Evolutionary conservation across 345 rosid species (phyloP).

Genomic region (Corchorus capsularis): DNA sequence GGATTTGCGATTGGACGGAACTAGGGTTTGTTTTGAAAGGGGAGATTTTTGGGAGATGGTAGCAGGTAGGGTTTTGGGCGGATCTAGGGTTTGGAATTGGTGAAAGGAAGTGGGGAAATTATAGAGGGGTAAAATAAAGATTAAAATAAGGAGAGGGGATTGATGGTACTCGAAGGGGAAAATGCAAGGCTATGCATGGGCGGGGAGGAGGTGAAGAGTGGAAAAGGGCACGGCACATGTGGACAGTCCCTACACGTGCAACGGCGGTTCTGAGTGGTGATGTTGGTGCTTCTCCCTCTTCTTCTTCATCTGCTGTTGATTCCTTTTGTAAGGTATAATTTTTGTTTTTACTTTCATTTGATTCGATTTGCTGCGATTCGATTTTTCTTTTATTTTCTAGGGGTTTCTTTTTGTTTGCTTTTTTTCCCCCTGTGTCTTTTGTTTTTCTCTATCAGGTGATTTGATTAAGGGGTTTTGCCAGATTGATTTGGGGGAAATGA

Average conservation of each 20-base stretch:
- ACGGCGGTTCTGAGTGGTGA: slow-evolving; percentile 44
- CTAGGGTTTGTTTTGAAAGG: slow-evolving; percentile 35
- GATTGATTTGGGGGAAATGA: slow-evolving; percentile 2
- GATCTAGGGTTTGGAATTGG: slow-evolving; percentile 29
- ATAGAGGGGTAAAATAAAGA: neutral
- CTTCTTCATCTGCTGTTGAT: slow-evolving; percentile 45
- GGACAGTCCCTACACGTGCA: slow-evolving; percentile 55
- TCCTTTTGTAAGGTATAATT: slow-evolving; percentile 61
- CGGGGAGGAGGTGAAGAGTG: slow-evolving; percentile 47
- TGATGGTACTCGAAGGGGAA: slow-evolving; percentile 61
- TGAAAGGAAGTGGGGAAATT: slow-evolving; percentile 3
- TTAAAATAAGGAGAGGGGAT: slow-evolving; percentile 27
- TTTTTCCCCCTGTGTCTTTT: neutral
- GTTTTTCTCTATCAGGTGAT: neutral
- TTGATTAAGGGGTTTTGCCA: neutral
- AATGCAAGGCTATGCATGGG: slow-evolving; percentile 78
- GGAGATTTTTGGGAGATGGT: slow-evolving; percentile 7
- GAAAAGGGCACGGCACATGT: slow-evolving; percentile 59
- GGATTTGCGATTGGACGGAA: slow-evolving; percentile 13
- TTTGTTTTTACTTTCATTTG: neutral
- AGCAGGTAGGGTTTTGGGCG: slow-evolving; percentile 25
- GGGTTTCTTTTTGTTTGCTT: neutral
- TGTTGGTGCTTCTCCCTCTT: slow-evolving; percentile 44
- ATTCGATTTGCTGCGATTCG: neutral
- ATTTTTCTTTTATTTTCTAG: neutral